Percentiles rank a stretch among this genome's conserved stretches.
phyloP scores from a whole-genome alignment of 2,329 filamentous ascomycete species.

The Pseudonectria foliicola region DNA sequence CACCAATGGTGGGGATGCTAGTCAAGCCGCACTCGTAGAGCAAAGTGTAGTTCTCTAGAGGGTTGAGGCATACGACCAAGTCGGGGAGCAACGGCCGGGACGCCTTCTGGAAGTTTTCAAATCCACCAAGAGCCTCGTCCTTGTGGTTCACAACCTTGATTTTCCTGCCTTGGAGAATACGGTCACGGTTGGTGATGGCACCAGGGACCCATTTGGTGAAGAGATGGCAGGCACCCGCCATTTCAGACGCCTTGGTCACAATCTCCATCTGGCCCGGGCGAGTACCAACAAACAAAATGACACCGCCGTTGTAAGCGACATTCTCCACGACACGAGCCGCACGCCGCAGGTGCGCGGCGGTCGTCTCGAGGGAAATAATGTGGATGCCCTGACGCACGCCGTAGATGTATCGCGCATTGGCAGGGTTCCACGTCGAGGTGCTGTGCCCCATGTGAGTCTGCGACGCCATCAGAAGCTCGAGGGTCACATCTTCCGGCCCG shows the following conservation, averaged over 20 bases:
- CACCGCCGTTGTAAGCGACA: slow-evolving; percentile 71
- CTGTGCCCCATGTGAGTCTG: slow-evolving; percentile 88
- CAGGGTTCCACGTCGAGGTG: slow-evolving; percentile 88
- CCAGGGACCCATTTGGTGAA: slow-evolving; percentile 93
- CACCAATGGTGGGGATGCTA: slow-evolving; percentile 86
- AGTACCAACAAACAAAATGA: slow-evolving; percentile 88
- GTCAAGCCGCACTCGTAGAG: slow-evolving; percentile 85
- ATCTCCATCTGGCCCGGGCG: slow-evolving; percentile 72
- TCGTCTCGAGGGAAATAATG: slow-evolving; percentile 87
- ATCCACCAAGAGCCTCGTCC: slow-evolving; percentile 56
- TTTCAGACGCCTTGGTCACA: slow-evolving; percentile 72
- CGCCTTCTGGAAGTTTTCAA: slow-evolving; percentile 56
- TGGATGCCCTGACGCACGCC: slow-evolving; percentile 83
- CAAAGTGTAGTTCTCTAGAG: slow-evolving; percentile 82
- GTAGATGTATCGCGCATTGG: slow-evolving; percentile 89
- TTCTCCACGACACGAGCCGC: slow-evolving; percentile 89
- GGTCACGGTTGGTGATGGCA: slow-evolving; percentile 84
- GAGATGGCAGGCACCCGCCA: slow-evolving; percentile 75
- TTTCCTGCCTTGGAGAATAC: slow-evolving; percentile 66
- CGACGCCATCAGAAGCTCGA: slow-evolving; percentile 83
- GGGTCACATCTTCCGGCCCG: slow-evolving; percentile 68
- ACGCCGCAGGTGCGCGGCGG: slow-evolving; percentile 81
- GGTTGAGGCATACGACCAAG: slow-evolving; percentile 87
- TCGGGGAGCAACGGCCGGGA: slow-evolving; percentile 72
- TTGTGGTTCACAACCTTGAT: slow-evolving; percentile 71